Conservation (phyloP, 192 early-diverging fungal genomes). For the Chytriomyces sp. region DNA sequence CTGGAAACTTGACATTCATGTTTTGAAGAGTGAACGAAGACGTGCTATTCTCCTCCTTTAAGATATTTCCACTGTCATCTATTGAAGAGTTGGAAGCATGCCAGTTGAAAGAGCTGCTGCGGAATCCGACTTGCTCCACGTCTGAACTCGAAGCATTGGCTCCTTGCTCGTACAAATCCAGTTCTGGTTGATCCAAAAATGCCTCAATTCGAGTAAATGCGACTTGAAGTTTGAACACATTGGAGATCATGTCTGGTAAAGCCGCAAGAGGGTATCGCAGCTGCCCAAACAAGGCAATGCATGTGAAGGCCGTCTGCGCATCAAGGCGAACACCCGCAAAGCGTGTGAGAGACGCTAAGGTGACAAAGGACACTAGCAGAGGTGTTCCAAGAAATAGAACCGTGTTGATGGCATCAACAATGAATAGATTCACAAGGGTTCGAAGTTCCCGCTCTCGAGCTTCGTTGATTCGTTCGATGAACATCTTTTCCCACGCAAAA, state of each 20-base stretch:
- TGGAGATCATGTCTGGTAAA: constrained; percentile 63
- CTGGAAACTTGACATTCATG: constrained; percentile 31
- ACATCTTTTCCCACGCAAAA: constrained; percentile 49
- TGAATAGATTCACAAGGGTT: not conserved
- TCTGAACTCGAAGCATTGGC: too few species aligned
- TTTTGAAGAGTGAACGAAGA: constrained; percentile 17
- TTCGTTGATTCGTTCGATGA: constrained; percentile 26
- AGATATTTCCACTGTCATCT: too few species aligned
- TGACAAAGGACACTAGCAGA: constrained; percentile 59
- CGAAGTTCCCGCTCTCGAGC: constrained; percentile 30
- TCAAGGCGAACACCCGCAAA: constrained; percentile 62
- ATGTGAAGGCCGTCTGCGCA: constrained; percentile 67
- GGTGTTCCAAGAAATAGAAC: constrained; percentile 32
- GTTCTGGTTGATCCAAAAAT: constrained; percentile 75
- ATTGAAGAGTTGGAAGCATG: not conserved
- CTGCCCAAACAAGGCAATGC: constrained; percentile 63
- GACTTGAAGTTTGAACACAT: constrained; percentile 55
- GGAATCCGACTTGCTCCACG: not conserved
- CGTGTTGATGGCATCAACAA: constrained; percentile 11
- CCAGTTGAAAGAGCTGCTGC: not conserved
- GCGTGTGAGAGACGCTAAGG: constrained; percentile 59
- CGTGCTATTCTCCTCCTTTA: not conserved
- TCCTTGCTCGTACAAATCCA: constrained; percentile 48
- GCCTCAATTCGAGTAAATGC: constrained; percentile 64
- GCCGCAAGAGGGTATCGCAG: constrained; percentile 52